Evolutionary conservation across 2,329 filamentous ascomycete species (phyloP).

Genomic region (Aspergillus pseudonomiae): DNA sequence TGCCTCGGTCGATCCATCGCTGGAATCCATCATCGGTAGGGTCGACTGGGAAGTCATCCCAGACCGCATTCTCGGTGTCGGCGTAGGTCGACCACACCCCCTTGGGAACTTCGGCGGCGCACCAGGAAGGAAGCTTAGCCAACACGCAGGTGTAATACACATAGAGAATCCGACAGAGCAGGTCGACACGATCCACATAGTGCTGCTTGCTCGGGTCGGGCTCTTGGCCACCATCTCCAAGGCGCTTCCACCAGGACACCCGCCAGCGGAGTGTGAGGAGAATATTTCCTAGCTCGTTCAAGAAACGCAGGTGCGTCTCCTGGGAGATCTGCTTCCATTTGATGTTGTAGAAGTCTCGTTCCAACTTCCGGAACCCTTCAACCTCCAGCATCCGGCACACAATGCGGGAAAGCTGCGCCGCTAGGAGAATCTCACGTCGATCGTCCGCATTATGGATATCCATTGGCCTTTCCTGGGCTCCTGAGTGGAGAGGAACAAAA

Average conservation of each 20-base stretch:
- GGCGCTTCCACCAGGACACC: conserved; percentile 49
- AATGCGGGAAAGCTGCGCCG: conserved; percentile 49
- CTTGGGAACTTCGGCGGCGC: conserved; percentile 38
- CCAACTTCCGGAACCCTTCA: conserved; percentile 48
- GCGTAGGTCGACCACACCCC: conserved; percentile 47
- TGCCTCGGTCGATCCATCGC: conserved; percentile 44
- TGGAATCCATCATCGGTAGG: conserved; percentile 44
- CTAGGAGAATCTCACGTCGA: conserved; percentile 44
- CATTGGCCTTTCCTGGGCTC: conserved; percentile 40
- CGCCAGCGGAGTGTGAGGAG: conserved; percentile 49
- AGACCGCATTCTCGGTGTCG: conserved; percentile 43
- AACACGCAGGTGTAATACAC: conserved; percentile 50
- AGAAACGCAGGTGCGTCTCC: conserved; percentile 45
- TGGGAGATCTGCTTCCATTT: conserved; percentile 49
- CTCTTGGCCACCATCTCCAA: conserved; percentile 42
- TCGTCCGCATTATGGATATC: conserved; percentile 42
- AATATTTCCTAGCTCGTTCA: conserved; percentile 44
- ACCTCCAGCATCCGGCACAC: conserved; percentile 51
- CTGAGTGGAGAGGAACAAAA: conserved; percentile 37
- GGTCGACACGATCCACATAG: conserved; percentile 44
- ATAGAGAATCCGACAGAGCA: conserved; percentile 49
- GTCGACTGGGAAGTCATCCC: conserved; percentile 47
- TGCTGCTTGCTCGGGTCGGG: conserved; percentile 42
- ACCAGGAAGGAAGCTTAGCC: conserved; percentile 47
- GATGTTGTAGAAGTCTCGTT: conserved; percentile 49